Base-by-base conservation (phyloP, 192 early-diverging fungal genomes). In the Coemansia sp. region DNA sequence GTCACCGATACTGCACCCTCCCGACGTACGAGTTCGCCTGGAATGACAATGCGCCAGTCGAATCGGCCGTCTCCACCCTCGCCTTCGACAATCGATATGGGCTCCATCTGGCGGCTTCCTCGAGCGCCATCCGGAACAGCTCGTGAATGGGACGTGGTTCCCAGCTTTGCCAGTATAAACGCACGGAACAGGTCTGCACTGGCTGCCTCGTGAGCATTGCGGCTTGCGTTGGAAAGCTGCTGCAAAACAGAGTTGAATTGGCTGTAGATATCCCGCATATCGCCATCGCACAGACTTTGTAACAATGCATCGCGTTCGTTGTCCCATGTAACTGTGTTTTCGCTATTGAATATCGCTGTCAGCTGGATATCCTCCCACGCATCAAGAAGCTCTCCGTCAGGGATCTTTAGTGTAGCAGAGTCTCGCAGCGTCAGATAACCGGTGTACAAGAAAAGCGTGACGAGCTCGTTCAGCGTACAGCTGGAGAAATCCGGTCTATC, bases 381-480 rank as follows among this genome's bases (percentile, higher is more conserved):
- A 9, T 10, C 18, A 13, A 43, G 49, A 23, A 69, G 44, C 40
- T 62, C 67, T 23, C 67, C 65, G 38, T 67, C 57, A 10, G 65
- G 65, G 16, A 67, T 59, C 9, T n/a, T 44, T 9, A 67, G 7
- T 21, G 56, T 32, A 5, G 37, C 45, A 8, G 43, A 56, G 0
- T 16, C 9, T 3, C 57, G 7, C 45, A 69, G 42, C 13, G 67
- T 69, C 67, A 69, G 21, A 45, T 61, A 69, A 0, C 67, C 67
- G 1, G 67, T 69, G 41, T 69, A 69, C 19, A 69, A 12, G 59
- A 69, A 69, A 6, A 69, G 50, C 32, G 67, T 47, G 11, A 62
- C 59, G 7, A 69, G 67, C 67, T 60, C 19, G 19, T 32, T 10
- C 6, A 50, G 13, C 11, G 56, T 60, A n/a, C 12, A 38, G 16